Conservation (phyloP, 1,284 basidiomycete species). For the Puccinia triticina region DNA sequence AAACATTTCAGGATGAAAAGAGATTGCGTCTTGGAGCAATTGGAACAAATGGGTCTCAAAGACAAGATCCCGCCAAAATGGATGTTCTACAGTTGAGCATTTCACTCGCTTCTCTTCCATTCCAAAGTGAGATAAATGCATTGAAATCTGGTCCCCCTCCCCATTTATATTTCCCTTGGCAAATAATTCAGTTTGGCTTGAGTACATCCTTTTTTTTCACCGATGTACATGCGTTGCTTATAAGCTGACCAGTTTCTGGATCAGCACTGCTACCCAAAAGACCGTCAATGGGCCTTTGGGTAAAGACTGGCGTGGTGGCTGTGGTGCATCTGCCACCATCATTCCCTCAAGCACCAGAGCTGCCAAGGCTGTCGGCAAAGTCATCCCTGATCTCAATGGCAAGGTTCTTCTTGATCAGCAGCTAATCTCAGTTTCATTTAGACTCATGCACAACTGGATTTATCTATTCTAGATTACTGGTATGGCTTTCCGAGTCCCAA, state of each 20-base stretch:
- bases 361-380: too few species aligned
- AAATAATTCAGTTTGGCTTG: slow-evolving; percentile 51
- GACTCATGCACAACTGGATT: too few species aligned
- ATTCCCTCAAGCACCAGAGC: slow-evolving; percentile 99
- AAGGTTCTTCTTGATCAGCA: too few species aligned
- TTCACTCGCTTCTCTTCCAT: background rate
- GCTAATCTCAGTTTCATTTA: background rate
- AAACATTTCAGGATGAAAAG: too few species aligned
- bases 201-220: slow-evolving; percentile 59
- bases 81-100: slow-evolving; percentile 47
- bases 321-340: slow-evolving; percentile 96
- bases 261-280: slow-evolving; percentile 97
- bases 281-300: slow-evolving; percentile 94
- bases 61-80: slow-evolving; percentile 63
- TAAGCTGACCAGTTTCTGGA: too few species aligned
- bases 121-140: slow-evolving; percentile 52
- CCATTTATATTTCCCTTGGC: slow-evolving; percentile 5
- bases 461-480: slow-evolving; percentile 66
- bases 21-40: slow-evolving; percentile 81
- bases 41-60: slow-evolving; percentile 74
- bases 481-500: slow-evolving; percentile 97
- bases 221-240: too few species aligned
- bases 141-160: background rate
- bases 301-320: slow-evolving; percentile 85
- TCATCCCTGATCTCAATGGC: too few species aligned